phyloP scores from a whole-genome alignment of 768 basidiomycete genomes.

The Gymnopilus junonius region DNA sequence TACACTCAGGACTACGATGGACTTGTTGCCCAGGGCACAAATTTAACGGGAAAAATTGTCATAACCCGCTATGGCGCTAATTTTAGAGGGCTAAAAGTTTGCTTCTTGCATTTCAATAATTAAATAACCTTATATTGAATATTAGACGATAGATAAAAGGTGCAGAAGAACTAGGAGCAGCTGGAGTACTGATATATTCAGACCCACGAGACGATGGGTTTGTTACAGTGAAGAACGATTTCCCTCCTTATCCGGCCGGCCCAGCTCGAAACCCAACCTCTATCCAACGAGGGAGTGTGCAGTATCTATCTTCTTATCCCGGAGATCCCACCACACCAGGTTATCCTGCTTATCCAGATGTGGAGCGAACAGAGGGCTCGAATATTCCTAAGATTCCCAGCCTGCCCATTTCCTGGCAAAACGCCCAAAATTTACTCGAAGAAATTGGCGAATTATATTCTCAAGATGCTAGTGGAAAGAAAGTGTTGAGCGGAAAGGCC shows the following conservation, averaged over 20 bases:
- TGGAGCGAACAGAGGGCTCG: constrained; percentile 58
- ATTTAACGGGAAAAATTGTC: constrained; percentile 79
- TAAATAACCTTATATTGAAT: constrained; percentile 10
- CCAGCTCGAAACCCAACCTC: constrained; percentile 87
- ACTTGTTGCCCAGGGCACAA: constrained; percentile 64
- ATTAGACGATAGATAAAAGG: constrained; percentile 62
- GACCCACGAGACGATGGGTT: constrained; percentile 88
- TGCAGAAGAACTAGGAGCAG: constrained; percentile 83
- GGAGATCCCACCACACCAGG: constrained; percentile 90
- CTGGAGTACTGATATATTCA: constrained; percentile 79
- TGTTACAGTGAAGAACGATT: constrained; percentile 78
- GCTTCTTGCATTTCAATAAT: neutral
- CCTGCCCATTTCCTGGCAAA: constrained; percentile 88
- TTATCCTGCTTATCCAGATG: constrained; percentile 83
- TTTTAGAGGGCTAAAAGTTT: constrained; percentile 87
- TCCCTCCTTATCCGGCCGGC: constrained; percentile 77
- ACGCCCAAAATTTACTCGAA: constrained; percentile 71
- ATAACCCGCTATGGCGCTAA: constrained; percentile 76
- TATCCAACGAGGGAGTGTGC: constrained; percentile 86
- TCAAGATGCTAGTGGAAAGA: constrained; percentile 30
- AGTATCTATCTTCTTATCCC: constrained; percentile 67
- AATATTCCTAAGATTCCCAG: constrained; percentile 82
- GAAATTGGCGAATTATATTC: constrained; percentile 49
- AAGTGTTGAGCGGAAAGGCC: constrained; percentile 49
- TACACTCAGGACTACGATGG: constrained; percentile 46